A percentile compares a stretch with the other conserved stretches of the same genome.
Evolutionary conservation across 176 grass and related monocot genomes (phyloP).

Genomic region (Triticum timopheevii): DNA sequence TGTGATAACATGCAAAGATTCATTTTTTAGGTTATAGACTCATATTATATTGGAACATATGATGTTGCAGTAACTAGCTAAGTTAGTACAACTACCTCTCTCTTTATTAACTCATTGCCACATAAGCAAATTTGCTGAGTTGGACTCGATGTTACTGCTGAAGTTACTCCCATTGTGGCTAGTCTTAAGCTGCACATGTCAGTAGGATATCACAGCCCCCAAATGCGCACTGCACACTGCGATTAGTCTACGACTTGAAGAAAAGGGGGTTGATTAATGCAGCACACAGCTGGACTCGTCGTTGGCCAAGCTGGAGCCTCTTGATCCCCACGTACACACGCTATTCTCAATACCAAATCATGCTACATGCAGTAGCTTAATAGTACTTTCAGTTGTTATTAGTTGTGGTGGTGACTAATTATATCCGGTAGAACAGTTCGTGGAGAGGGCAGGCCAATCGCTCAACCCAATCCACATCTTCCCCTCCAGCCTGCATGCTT

Average conservation of each 20-base stretch:
- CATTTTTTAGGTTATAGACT: no score
- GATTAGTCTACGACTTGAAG: conserved; percentile 30
- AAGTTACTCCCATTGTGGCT: no score
- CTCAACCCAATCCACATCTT: neutral
- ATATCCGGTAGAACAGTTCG: neutral
- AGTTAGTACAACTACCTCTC: no score
- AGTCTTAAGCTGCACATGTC: conserved; percentile 23
- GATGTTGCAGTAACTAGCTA: no score
- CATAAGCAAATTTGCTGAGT: no score
- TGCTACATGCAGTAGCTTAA: conserved; percentile 5
- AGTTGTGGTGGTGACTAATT: neutral
- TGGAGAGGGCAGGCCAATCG: neutral
- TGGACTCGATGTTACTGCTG: no score
- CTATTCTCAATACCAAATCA: conserved; percentile 25
- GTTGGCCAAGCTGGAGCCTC: conserved; percentile 48
- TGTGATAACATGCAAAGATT: no score
- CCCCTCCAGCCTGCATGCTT: neutral
- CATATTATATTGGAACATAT: no score
- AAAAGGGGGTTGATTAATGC: conserved; percentile 12
- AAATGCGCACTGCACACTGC: neutral
- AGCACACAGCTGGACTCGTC: conserved; percentile 38
- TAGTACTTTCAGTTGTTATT: neutral
- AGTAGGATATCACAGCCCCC: conserved; percentile 23
- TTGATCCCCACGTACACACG: conserved; percentile 16
- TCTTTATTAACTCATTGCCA: no score